phyloP scores from a whole-genome alignment of 495 filamentous ascomycete species.

The Bathelium albidoporum region DNA sequence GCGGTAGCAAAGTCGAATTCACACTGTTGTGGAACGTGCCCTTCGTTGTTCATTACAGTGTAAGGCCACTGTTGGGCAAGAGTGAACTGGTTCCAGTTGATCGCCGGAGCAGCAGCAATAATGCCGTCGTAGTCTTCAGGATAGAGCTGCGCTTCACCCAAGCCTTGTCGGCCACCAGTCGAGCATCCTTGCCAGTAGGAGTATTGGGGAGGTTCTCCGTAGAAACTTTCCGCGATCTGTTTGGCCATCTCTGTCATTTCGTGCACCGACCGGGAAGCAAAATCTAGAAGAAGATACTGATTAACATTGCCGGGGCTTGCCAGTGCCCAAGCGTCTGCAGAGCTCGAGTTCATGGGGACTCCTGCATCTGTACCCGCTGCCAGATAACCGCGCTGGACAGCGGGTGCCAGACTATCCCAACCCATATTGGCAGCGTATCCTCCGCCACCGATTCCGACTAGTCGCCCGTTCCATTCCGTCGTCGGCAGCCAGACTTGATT shows the following conservation, averaged over 20 bases:
- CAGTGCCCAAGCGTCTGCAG: constrained; percentile 20
- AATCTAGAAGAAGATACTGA: constrained; percentile 18
- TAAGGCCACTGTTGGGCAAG: constrained; percentile 25
- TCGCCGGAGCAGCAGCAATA: constrained; percentile 20
- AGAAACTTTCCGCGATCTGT: constrained; percentile 17
- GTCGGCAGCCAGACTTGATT: constrained; percentile 33
- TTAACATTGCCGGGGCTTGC: constrained; percentile 26
- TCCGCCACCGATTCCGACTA: constrained; percentile 37
- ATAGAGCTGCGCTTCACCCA: constrained; percentile 20
- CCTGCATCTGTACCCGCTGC: constrained; percentile 36
- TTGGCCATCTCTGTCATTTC: constrained; percentile 21
- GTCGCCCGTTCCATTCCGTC: constrained; percentile 34
- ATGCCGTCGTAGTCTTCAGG: constrained; percentile 24
- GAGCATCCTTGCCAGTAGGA: constrained; percentile 27
- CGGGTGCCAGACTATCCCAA: constrained; percentile 19
- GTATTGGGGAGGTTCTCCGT: constrained; percentile 16
- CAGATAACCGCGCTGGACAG: constrained; percentile 31
- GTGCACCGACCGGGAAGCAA: constrained; percentile 20
- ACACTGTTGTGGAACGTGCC: constrained; percentile 14
- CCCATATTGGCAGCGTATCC: constrained; percentile 27
- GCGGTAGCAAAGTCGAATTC: constrained; percentile 21
- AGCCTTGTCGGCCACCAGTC: constrained; percentile 23
- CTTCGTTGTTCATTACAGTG: constrained; percentile 20
- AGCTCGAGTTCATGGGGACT: not conserved
- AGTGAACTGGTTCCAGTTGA: constrained; percentile 27